These are phyloP conservation scores for Paecilomyces fulvus DNA, from an alignment of 2,329 filamentous ascomycete species.

Conservation along the genomic window DNA sequence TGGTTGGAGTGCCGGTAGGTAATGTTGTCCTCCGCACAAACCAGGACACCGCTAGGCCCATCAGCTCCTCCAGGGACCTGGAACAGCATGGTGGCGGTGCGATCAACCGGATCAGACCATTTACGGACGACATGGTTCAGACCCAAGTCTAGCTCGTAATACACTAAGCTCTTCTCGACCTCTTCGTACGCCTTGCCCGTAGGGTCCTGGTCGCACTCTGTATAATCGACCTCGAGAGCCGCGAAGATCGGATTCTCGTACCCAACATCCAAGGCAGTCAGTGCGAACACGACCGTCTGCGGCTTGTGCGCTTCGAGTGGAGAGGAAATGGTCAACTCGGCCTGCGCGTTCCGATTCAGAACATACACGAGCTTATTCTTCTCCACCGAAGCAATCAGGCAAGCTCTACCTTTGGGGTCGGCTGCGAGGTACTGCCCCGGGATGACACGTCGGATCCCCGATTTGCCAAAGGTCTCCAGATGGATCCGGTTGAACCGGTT, in stretches of 20 bases:
- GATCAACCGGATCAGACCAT: conserved; percentile 90
- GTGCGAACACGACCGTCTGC: conserved; percentile 78
- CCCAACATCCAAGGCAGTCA: conserved; percentile 85
- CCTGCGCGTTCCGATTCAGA: conserved; percentile 88
- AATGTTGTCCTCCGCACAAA: conserved; percentile 89
- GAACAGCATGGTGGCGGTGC: conserved; percentile 81
- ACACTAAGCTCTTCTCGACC: conserved; percentile 83
- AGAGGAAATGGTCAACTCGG: conserved; percentile 92
- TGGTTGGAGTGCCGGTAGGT: conserved; percentile 97
- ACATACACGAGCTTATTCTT: conserved; percentile 99
- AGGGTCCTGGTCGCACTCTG: conserved; percentile 82
- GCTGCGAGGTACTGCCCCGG: conserved; percentile 94
- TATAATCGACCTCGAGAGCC: conserved; percentile 86
- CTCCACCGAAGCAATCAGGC: conserved; percentile 85
- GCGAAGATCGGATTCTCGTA: conserved; percentile 98
- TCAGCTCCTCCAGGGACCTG: conserved; percentile 91
- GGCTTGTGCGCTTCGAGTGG: conserved; percentile 93
- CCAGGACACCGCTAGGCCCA: conserved; percentile 87
- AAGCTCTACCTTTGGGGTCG: conserved; percentile 91
- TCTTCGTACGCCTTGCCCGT: conserved; percentile 74
- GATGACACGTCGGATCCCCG: conserved; percentile 83
- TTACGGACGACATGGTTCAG: conserved; percentile 95
- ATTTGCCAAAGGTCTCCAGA: conserved; percentile 97
- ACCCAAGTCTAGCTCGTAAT: conserved; percentile 94
- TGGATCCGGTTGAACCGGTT: conserved; percentile 86